Evolutionary conservation across 2,329 filamentous ascomycete genomes (phyloP).

Genomic region (Colletotrichum cuscutae): DNA sequence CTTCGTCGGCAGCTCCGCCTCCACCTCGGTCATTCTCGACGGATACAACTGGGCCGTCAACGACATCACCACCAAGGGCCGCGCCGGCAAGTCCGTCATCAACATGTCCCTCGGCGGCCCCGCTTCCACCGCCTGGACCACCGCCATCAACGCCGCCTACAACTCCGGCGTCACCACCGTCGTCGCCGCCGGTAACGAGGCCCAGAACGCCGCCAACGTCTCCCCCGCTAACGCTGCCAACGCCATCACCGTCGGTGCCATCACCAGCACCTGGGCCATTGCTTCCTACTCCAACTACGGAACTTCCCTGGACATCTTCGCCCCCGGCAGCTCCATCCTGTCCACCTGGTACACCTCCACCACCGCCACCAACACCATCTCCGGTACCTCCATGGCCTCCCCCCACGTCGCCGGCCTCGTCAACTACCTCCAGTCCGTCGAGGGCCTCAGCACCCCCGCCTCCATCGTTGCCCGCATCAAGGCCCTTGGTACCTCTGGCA

Average conservation of each 20-base stretch:
- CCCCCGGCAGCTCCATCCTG: conserved; percentile 57
- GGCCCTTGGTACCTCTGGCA: conserved; percentile 51
- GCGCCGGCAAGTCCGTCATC: conserved; percentile 56
- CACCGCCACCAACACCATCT: conserved; percentile 56
- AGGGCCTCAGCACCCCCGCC: conserved; percentile 51
- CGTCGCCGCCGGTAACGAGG: conserved; percentile 65
- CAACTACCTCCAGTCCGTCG: conserved; percentile 63
- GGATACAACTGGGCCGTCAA: conserved; percentile 55
- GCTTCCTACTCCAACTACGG: conserved; percentile 64
- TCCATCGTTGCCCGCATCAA: conserved; percentile 54
- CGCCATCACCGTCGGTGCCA: conserved; percentile 64
- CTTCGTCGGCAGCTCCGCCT: conserved; percentile 45
- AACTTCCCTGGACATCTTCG: conserved; percentile 58
- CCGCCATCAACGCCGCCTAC: conserved; percentile 58
- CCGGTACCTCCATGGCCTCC: conserved; percentile 71
- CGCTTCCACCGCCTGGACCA: conserved; percentile 56
- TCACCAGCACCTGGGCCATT: conserved; percentile 49
- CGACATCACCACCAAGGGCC: conserved; percentile 54
- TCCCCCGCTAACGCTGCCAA: conserved; percentile 60
- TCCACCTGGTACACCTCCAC: conserved; percentile 57
- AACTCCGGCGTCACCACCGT: conserved; percentile 60
- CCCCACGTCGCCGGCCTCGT: conserved; percentile 71
- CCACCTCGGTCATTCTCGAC: conserved; percentile 44
- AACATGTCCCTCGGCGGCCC: conserved; percentile 66
- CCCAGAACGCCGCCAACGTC: conserved; percentile 45